Evolutionary conservation across 2,329 filamentous ascomycete genomes (phyloP), one percentile per base, ranked within the genome.

Genomic region (Tolypocladium endophyticum): DNA sequence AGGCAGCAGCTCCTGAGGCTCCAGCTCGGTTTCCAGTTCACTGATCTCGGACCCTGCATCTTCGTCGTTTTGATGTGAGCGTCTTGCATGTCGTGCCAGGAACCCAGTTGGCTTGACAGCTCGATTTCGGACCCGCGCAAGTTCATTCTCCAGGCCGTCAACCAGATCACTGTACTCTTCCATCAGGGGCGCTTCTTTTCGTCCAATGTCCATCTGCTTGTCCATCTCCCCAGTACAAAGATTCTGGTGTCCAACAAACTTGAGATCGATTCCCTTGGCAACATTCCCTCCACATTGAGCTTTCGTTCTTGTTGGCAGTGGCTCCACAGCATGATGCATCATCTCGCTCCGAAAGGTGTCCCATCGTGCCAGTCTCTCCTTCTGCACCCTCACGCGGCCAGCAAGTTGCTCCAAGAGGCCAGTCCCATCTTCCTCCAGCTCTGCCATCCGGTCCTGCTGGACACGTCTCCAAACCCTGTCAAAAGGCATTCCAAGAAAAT

Each of bases 351-450:
- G 78, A 62, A 91, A 90, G n/a, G 77, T 78, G 65, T 87, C 81
- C 92, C 91, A 96, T 70, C 81, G 86, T 58, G 83, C 79, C 35
- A 96, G 72, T 45, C 91, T 83, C 53, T 81, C 79, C 58, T 82
- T 81, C 66, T 96, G 91, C 8, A 81, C 76, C 52, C 78, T 76
- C 0, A 94, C 83, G 18, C 90, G 82, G 25, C 74, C 73, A 58
- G 93, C 87, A 6, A 97, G 75, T 67, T 92, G 86, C 62, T 89
- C 81, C 25, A 96, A 68, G 1, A 92, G 73, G 0, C 85, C 83
- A 8, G 70, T 67, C 1, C 70, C 72, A 11, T 74, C 71, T 16
- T 79, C 77, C 59, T 87, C 82, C 11, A 88, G 71, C 65, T 88
- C 79, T 20, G 77, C 70, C 58, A 86, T 71, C 60, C 79, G 74